Evolutionary conservation across 106 monocot species (phyloP), one percentile per base, ranked within the genome.

Genomic region (Dioscorea alata): DNA sequence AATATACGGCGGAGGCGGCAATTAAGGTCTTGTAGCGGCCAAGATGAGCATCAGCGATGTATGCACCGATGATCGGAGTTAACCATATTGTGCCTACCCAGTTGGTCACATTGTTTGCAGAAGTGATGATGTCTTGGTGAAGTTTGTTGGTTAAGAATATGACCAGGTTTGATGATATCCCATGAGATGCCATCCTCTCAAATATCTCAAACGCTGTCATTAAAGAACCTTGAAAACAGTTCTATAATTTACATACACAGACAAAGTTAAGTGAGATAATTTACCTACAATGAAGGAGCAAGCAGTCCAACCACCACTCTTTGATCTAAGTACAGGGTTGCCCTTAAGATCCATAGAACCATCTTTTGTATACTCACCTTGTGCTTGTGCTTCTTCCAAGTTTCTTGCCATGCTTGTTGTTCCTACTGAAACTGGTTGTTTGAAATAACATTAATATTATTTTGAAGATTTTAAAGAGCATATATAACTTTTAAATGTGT

Each of bases 161-260:
- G 35, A 94, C 83, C 74, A 94, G 58, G 71, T 94, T 94, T 54
- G 94, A 81, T 50, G 94, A 80, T 23, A 94, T 85, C 31, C 94
- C 94, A 59, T 87, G 85, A 68, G 72, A 94, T 18, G 94, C 87
- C 94, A 94, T 90, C 71, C 90, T 84, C 79, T 94, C 94, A 66
- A 94, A 90, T 65, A 87, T 81, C 57, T 88, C 94, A 48, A 90
- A 94, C 50, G 73, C 94, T 94, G 79, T 72, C 72, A 42, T 42
- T 21, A 4, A 69, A 10, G 12, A 22, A 25, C 42, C 42, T 42
- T 42, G 3, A 3, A 28, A 28, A 3, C 28, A 28, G 1, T 28
- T 28, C 28, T n/a, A 28, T 28, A 28, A 28, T 28, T 1, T 3
- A 28, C 3, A 28, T 28, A 28, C 28, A 28, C 28, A 28, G 1